phyloP scores from a whole-genome alignment of 768 basidiomycete species.

The Suillus discolor region DNA sequence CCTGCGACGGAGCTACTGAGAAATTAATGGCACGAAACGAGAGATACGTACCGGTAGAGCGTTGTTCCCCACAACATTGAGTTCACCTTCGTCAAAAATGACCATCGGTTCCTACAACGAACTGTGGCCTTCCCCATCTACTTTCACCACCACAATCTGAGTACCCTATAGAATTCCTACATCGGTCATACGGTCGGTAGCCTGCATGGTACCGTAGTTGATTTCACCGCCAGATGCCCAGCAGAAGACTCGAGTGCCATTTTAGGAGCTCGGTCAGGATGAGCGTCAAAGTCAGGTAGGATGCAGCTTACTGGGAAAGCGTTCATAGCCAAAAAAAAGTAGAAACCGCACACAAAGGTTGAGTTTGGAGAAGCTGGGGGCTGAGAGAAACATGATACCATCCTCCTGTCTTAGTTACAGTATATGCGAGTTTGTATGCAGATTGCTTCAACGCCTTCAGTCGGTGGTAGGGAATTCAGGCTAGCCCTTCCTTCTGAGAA shows the following conservation, averaged over 20 bases:
- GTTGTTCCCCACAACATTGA: too few species aligned
- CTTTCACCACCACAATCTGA: conserved; percentile 52
- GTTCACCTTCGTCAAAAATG: too few species aligned
- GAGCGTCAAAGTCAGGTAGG: conserved; percentile 8
- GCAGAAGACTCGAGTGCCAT: conserved; percentile 70
- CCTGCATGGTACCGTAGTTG: conserved; percentile 60
- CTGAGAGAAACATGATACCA: conserved; percentile 16
- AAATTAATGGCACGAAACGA: too few species aligned
- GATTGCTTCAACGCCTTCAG: conserved; percentile 24
- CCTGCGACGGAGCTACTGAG: too few species aligned
- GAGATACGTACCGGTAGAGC: too few species aligned
- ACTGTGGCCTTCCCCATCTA: conserved; percentile 44
- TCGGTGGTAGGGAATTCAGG: conserved; percentile 34
- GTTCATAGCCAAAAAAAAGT: conserved; percentile 80
- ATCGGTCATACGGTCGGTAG: conserved; percentile 57
- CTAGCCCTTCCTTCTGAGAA: conserved; percentile 3
- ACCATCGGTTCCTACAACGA: too few species aligned
- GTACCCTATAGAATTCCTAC: conserved; percentile 57
- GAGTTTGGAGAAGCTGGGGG: conserved; percentile 18
- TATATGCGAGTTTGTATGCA: conserved; percentile 15
- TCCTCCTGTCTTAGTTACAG: conserved; percentile 24
- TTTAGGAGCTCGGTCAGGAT: conserved; percentile 40
- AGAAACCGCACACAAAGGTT: conserved; percentile 24
- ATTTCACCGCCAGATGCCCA: conserved; percentile 57
- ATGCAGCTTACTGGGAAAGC: conserved; percentile 54